Percentiles rank a stretch among this genome's conserved stretches.
These are phyloP conservation scores for Ustilaginoidea virens DNA, from an alignment of 2,329 filamentous ascomycete genomes.

Conservation along the genomic window DNA sequence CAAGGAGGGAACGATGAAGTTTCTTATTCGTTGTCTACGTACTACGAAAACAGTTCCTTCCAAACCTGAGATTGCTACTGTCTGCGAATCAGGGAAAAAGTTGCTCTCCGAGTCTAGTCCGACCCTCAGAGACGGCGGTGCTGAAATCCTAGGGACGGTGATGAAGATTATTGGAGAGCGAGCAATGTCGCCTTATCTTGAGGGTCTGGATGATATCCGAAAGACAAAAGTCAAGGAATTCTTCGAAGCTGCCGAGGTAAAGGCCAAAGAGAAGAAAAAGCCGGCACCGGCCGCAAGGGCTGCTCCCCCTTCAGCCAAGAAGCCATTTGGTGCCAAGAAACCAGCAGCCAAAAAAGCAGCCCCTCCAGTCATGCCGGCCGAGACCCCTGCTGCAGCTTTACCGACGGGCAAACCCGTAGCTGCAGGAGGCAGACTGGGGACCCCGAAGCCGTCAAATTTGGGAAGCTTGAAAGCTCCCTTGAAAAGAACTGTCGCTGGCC, in stretches of 20 bases:
- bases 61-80: constrained; percentile 67
- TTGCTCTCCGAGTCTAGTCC: constrained; percentile 81
- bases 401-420: constrained; percentile 36
- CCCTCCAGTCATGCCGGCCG: constrained; percentile 25
- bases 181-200: constrained; percentile 83
- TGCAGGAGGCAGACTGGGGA: constrained; percentile 35
- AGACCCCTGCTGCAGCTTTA: constrained; percentile 39
- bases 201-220: constrained; percentile 86
- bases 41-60: constrained; percentile 71
- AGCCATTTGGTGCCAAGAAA: constrained; percentile 26
- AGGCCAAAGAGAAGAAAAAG: constrained; percentile 59
- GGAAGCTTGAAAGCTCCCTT: constrained; percentile 45
- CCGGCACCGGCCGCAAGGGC: constrained; percentile 46
- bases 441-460: constrained; percentile 35
- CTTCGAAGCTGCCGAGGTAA: constrained; percentile 44
- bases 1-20: constrained; percentile 88
- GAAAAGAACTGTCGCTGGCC: constrained; percentile 35
- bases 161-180: constrained; percentile 99
- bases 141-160: constrained; percentile 79
- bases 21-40: constrained; percentile 75
- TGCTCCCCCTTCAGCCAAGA: constrained; percentile 31
- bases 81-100: constrained; percentile 83
- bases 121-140: constrained; percentile 71
- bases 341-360: constrained; percentile 29
- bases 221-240: constrained; percentile 95